Conservation (phyloP, 495 filamentous ascomycete species). For the Letharia columbiana region DNA sequence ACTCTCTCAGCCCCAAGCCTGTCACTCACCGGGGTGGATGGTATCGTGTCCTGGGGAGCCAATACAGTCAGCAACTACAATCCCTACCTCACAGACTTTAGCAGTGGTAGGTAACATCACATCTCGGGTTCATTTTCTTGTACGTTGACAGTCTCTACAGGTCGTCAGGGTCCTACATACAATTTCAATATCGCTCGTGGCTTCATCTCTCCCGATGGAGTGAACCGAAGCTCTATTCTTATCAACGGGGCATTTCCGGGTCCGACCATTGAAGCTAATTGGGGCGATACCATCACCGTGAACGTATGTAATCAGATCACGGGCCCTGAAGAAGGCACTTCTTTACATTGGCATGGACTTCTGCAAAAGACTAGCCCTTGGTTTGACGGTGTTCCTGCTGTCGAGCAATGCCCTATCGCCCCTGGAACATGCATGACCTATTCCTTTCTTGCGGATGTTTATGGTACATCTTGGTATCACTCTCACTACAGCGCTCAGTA, state of each 20-base stretch:
- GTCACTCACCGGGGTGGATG: constrained; percentile 32
- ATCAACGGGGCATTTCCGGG: constrained; percentile 33
- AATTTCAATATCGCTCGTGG: constrained; percentile 46
- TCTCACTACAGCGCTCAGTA: constrained; percentile 41
- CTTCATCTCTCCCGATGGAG: constrained; percentile 38
- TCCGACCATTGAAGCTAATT: constrained; percentile 52
- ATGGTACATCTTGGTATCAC: constrained; percentile 45
- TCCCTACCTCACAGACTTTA: constrained; percentile 37
- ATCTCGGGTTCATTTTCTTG: neutral
- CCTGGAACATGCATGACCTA: constrained; percentile 32
- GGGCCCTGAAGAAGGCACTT: constrained; percentile 32
- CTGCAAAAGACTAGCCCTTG: constrained; percentile 33
- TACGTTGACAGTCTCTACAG: constrained; percentile 15
- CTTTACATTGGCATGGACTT: constrained; percentile 44
- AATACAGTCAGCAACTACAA: constrained; percentile 35
- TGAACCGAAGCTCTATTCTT: constrained; percentile 37
- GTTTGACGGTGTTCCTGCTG: constrained; percentile 43
- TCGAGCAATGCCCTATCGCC: constrained; percentile 46
- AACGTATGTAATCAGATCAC: constrained; percentile 44
- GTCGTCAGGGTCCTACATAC: constrained; percentile 38
- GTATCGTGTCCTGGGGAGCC: constrained; percentile 43
- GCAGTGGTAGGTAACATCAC: constrained; percentile 25
- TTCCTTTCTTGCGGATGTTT: constrained; percentile 30
- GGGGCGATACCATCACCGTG: constrained; percentile 49
- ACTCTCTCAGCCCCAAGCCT: constrained; percentile 38